Evolutionary conservation across 345 rosid species (phyloP), one percentile per base, ranked within the genome.

Genomic region (Orychophragmus violaceus): DNA sequence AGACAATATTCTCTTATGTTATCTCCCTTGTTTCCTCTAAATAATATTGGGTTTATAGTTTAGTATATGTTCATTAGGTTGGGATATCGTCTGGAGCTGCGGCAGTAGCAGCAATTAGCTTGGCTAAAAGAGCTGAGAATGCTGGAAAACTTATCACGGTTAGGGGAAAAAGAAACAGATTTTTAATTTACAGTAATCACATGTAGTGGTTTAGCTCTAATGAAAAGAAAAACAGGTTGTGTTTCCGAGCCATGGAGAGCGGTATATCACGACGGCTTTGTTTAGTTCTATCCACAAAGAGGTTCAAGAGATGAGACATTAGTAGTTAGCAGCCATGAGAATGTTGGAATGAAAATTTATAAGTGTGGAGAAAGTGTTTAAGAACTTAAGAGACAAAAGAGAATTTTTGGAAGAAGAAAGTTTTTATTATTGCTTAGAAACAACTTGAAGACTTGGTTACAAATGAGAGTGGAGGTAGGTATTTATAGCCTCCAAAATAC

Each of bases 81-180:
- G 98, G 98, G 13, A 89, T 92, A 30, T 92, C 98, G 42, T 89
- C 96, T 36, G 96, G 98, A 78, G 98, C 98, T 0, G 98, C 98
- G 8, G 93, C 96, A 56, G 95, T 85, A n/a, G 97, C 97, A 12
- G 96, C 98, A 5, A 74, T 86, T 45, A 75, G 84, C 70, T 78
- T 93, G 41, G 98, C 90, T 8, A 85, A 77, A 77, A 83, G 97
- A 76, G 87, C 85, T 42, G 96, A 87, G 74, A 89, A 93, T 80
- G 82, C 91, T 2, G 97, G 98, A 56, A 92, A 92, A 75, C 95
- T 92, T 67, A 79, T 89, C 76, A 71, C 74, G 66, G 98, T 92
- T 72, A 89, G 87, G 14, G 21, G 18, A 2, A 25, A 19, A 10
- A 36, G 33, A 21, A n/a, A n/a, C n/a, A n/a, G n/a, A n/a, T n/a